These are phyloP conservation scores for Jacaranda copaia DNA, from an alignment of 257 asterid genomes.

Conservation along the genomic window DNA sequence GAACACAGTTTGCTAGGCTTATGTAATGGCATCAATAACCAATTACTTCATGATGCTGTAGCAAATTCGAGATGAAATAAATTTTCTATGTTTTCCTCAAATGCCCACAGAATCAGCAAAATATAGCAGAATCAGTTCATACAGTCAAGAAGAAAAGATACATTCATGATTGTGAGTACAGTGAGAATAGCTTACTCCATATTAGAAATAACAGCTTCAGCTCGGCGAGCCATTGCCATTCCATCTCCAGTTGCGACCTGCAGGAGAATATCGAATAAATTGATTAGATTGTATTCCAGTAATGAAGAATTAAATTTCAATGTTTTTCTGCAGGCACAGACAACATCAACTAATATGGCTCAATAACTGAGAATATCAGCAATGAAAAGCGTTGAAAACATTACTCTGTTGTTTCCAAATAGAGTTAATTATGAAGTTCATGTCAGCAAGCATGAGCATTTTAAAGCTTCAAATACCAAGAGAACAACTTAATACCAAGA, in stretches of 20 bases:
- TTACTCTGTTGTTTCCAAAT: neutral
- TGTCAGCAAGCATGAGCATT: neutral
- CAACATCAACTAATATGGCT: slow-evolving; percentile 12
- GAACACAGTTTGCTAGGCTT: neutral
- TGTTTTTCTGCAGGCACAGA: neutral
- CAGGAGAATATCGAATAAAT: slow-evolving; percentile 29
- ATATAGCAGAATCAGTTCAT: slow-evolving; percentile 8
- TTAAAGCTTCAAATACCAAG: neutral
- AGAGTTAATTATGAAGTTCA: slow-evolving; percentile 7
- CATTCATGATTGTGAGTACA: slow-evolving; percentile 6
- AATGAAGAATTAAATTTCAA: slow-evolving; percentile 12
- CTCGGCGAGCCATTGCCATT: slow-evolving; percentile 98
- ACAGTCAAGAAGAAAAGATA: slow-evolving; percentile 7
- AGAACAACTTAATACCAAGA: neutral
- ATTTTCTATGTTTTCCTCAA: neutral
- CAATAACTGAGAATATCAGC: slow-evolving; percentile 21
- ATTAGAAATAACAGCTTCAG: slow-evolving; percentile 93
- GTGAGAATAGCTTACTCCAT: slow-evolving; percentile 84
- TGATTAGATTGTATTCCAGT: slow-evolving; percentile 12
- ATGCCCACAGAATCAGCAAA: neutral
- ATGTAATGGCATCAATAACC: neutral
- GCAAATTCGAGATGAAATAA: neutral
- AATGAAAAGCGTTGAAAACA: neutral
- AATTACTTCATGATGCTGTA: neutral
- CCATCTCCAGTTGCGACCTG: slow-evolving; percentile 99